Evolutionary conservation across 2,329 filamentous ascomycete genomes (phyloP).

Genomic region (Aspergillus japonicus): DNA sequence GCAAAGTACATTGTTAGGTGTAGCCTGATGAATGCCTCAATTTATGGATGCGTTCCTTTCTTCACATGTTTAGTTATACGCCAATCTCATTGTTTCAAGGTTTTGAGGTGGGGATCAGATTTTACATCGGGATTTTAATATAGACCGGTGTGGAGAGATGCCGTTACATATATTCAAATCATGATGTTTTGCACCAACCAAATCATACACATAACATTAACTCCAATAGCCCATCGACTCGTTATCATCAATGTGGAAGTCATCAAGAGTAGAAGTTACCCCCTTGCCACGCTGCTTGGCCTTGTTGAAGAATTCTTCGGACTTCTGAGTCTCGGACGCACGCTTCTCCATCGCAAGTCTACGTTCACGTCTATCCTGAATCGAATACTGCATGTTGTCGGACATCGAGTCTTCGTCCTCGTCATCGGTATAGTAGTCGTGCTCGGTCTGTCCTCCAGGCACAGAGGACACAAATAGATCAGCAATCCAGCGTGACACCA

Average conservation of each 20-base stretch:
- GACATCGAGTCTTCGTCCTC: conserved; percentile 18
- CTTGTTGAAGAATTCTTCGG: conserved; percentile 35
- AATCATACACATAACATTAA: not conserved
- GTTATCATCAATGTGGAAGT: conserved; percentile 30
- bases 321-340: conserved; percentile 31
- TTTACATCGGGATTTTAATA: too few relatives aligned
- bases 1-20: too few relatives aligned
- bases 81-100: not conserved
- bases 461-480: conserved; percentile 56
- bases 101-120: too few relatives aligned
- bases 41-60: too few relatives aligned
- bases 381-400: conserved; percentile 25
- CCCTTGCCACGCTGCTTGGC: conserved; percentile 33
- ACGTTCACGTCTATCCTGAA: conserved; percentile 33
- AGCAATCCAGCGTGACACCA: conserved; percentile 71
- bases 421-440: conserved; percentile 2
- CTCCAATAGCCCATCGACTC: conserved; percentile 8
- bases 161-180: not conserved
- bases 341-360: conserved; percentile 36
- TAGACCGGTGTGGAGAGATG: not conserved
- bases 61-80: not conserved
- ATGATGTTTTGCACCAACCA: not conserved
- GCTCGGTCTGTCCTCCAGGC: conserved; percentile 18
- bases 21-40: too few relatives aligned
- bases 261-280: conserved; percentile 29